Evolutionary conservation across 2,329 filamentous ascomycete genomes (phyloP), one percentile per base, ranked within the genome.

Genomic region (Ophiostoma perfectum): DNA sequence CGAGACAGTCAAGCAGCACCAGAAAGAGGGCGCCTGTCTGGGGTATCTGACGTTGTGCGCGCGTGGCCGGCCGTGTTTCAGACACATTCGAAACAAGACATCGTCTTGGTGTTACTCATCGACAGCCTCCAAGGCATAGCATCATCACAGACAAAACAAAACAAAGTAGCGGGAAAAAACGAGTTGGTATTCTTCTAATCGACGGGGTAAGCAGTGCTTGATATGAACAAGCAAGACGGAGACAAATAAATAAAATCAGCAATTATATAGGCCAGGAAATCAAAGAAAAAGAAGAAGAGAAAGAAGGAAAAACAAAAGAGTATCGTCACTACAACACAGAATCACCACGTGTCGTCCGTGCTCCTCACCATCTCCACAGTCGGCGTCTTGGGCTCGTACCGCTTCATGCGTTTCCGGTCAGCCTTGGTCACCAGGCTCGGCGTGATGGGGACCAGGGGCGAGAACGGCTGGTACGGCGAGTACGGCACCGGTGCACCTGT

Each of bases 401-500:
- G 86, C 81, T 82, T 86, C 82, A 87, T 88, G 75, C 84, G 81
- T 82, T 89, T 92, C 41, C 90, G 80, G 75, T 93, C 90, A 71
- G 86, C 84, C 77, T 83, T 86, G 38, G 87, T 91, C 16, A 91
- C 87, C 64, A 94, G 78, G 27, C 86, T 86, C n/a, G 91, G 90
- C 42, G 91, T 93, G 65, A 93, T 86, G 1, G 91, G 91, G 66
- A 92, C 84, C 64, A 91, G 81, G 1, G 90, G 90, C 6, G 88
- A 90, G 75, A 88, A 91, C 0, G 91, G 91, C 80, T 93, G 91
- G 73, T 93, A 94, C 0, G 91, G 90, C 68, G 86, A 87, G 77
- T 93, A 93, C 1, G 90, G 90, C 36, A 88, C 84, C 1, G 86
- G 82, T 36, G 81, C 82, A 4, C 84, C 86, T 1, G 84, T 87